Base-by-base conservation (phyloP, 2,329 filamentous ascomycete genomes). In the Didymella exigua region DNA sequence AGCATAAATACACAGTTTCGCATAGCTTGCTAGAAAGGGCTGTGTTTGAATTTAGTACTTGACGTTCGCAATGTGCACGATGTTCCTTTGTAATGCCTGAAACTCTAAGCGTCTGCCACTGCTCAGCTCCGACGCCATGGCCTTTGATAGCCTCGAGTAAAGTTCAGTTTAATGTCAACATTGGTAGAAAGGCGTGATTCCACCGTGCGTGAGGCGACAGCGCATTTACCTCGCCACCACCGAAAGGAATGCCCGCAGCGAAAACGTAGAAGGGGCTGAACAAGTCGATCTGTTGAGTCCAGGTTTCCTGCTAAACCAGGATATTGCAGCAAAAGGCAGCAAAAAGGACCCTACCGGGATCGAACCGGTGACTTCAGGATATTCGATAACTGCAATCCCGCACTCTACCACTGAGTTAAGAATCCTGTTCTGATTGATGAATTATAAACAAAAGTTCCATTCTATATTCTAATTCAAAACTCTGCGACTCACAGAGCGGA, bases 351-450 rank as follows among this genome's bases (percentile, higher is more conserved):
- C 31, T 34, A 34, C 16, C 33, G 33, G 33, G 63, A 60, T 67
- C 63, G 65, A 67, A 67, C 65, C 60, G 57, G 59, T 65, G 65
- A 67, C 65, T 67, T 67, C 65, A 61, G 64, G 64, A 67, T 53
- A 59, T 52, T 53, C 62, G 48, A 54, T 44, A 41, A 43, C 65
- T 67, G 65, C 65, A 67, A 58, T 67, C 65, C 65, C 42, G 42
- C 58, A 60, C 56, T 59, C 56, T 59, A 59, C 56, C 56, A 56
- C 56, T 61, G 59, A 60, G 58, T 55, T 57, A 36, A 18, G 14
- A 9, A 26, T 9, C 9, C 24, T 26, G 24, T 26, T 26, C 9
- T 26, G 24, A 26, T 26, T 5, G 24, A 26, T n/a, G 24, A 26
- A 5, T 26, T 9, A 26, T 26, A 26, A 26, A 26, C 24, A 26